Evolutionary conservation across 2,329 filamentous ascomycete genomes (phyloP).

Genomic region (Amauroascus verrucosus): DNA sequence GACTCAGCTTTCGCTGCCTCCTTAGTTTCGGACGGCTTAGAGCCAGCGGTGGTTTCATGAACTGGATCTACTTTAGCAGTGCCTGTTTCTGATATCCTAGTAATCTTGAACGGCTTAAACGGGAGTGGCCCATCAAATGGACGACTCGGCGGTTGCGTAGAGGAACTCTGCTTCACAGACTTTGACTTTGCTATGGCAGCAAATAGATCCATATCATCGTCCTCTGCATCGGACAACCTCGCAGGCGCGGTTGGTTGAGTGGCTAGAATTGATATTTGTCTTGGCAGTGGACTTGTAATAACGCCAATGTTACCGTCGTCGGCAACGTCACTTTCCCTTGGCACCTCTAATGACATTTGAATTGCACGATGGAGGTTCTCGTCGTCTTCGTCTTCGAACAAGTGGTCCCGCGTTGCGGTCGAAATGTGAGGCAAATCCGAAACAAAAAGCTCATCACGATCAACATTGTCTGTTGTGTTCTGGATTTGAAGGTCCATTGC

Average conservation of each 20-base stretch:
- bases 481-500: constrained; percentile 8
- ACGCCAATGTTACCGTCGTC: constrained; percentile 27
- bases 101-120: constrained; percentile 62
- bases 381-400: constrained; percentile 55
- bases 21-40: constrained; percentile 38
- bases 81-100: constrained; percentile 31
- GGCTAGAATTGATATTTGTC: constrained; percentile 15
- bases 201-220: constrained; percentile 66
- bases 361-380: constrained; percentile 74
- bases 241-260: constrained; percentile 40
- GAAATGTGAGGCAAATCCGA: constrained; percentile 36
- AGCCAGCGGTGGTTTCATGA: constrained; percentile 51
- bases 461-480: constrained; percentile 26
- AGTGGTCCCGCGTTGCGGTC: constrained; percentile 39
- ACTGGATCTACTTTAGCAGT: constrained; percentile 31
- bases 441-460: constrained; percentile 47
- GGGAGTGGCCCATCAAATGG: constrained; percentile 73
- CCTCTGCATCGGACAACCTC: constrained; percentile 38
- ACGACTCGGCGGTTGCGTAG: constrained; percentile 36
- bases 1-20: constrained; percentile 25
- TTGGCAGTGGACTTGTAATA: constrained; percentile 24
- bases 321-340: constrained; percentile 1
- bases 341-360: constrained; percentile 61
- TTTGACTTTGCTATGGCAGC: constrained; percentile 64
- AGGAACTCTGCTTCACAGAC: constrained; percentile 42